Percentiles rank a stretch among this genome's conserved stretches.
These are phyloP conservation scores for Tephrocybe sp. DNA, from an alignment of 768 basidiomycete genomes.

Conservation along the genomic window DNA sequence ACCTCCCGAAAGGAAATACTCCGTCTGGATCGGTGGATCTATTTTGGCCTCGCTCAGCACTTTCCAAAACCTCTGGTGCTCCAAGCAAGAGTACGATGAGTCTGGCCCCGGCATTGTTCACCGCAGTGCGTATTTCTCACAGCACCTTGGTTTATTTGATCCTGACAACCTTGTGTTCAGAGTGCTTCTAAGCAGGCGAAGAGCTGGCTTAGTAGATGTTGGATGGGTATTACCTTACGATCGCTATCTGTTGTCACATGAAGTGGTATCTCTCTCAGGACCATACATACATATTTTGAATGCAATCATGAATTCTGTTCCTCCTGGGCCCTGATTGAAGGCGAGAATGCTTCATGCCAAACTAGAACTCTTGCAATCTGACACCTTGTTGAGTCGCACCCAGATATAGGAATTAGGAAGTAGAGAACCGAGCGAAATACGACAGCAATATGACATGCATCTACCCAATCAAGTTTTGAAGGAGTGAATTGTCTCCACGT, in stretches of 20 bases:
- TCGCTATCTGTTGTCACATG: slow-evolving; percentile 8
- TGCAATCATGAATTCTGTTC: slow-evolving; percentile 8
- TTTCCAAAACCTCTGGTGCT: slow-evolving; percentile 97
- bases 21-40: slow-evolving; percentile 91
- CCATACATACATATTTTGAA: slow-evolving; percentile 9
- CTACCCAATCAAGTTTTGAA: no score
- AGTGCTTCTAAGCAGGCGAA: slow-evolving; percentile 25
- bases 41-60: slow-evolving; percentile 87
- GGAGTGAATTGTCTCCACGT: no score
- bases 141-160: background rate
- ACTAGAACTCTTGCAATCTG: no score
- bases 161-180: slow-evolving; percentile 11
- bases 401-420: no score
- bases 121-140: slow-evolving; percentile 52
- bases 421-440: no score
- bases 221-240: slow-evolving; percentile 11
- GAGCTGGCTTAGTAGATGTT: slow-evolving; percentile 5
- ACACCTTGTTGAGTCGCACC: no score
- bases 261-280: slow-evolving; percentile 10
- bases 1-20: slow-evolving; percentile 93
- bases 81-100: slow-evolving; percentile 92
- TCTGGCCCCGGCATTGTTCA: slow-evolving; percentile 77
- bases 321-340: background rate
- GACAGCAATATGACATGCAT: no score
- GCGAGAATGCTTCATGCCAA: no score